A percentile compares a stretch with the other conserved stretches of the same genome.
phyloP scores from a whole-genome alignment of 225 moss, liverwort and hornwort genomes.

The Sphagnum tenellum region DNA sequence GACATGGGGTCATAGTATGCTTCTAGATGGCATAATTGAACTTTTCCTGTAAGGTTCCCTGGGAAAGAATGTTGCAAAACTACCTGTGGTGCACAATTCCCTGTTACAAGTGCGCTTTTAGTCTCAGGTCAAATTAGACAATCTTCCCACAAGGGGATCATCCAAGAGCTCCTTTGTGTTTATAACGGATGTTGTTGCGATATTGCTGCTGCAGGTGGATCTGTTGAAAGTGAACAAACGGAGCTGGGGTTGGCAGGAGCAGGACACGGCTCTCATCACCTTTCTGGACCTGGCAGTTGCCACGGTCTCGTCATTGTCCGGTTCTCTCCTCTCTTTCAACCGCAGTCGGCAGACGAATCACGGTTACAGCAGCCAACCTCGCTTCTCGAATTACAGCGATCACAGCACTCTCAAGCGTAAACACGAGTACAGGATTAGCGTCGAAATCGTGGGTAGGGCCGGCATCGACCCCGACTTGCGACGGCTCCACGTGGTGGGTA shows the following conservation, averaged over 20 bases:
- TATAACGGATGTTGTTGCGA: no score
- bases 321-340: constrained; percentile 13
- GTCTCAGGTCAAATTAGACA: no score
- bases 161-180: no score
- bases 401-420: no score
- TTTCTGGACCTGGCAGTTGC: constrained; percentile 4
- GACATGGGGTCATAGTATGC: no score
- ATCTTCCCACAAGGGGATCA: no score
- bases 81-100: not conserved
- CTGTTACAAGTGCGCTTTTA: no score
- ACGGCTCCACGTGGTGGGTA: constrained; percentile 18
- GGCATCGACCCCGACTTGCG: constrained; percentile 30
- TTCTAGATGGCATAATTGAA: not conserved
- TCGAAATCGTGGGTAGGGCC: constrained; percentile 24
- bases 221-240: constrained; percentile 12
- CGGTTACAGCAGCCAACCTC: no score
- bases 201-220: constrained; percentile 6
- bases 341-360: not conserved
- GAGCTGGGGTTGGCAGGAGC: constrained; percentile 23
- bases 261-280: constrained; percentile 28
- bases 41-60: not conserved
- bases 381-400: no score
- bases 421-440: constrained; percentile 14
- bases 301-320: constrained; percentile 3
- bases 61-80: not conserved